Conservation (phyloP, 331 rosid genomes). For the Prunus yedoensis region DNA sequence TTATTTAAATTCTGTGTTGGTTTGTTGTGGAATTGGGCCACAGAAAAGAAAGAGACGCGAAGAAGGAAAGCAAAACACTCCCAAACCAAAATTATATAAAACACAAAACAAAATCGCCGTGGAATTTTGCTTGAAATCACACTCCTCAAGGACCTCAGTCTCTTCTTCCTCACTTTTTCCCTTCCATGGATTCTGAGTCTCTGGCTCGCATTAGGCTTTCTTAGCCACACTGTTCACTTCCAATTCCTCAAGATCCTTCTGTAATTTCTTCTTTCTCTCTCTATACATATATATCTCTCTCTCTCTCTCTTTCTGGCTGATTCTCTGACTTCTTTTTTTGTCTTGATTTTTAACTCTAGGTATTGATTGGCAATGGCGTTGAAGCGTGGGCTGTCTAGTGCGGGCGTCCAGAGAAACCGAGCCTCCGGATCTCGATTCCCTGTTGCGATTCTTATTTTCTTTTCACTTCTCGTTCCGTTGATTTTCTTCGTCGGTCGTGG, state of each 20-base stretch:
- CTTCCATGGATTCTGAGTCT: conserved; percentile 1
- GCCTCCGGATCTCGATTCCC: conserved; percentile 48
- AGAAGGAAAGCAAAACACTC: too few species aligned
- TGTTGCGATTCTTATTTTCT: conserved; percentile 37
- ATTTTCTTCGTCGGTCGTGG: conserved; percentile 57
- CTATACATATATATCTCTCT: neutral
- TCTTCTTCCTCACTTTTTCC: neutral
- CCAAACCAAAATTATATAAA: neutral
- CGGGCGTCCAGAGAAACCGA: conserved; percentile 33
- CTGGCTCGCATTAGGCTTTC: neutral
- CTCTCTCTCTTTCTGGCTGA: neutral
- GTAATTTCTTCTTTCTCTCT: neutral
- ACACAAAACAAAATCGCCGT: neutral
- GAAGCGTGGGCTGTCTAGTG: conserved; percentile 40
- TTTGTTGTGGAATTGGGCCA: neutral
- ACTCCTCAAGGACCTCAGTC: neutral
- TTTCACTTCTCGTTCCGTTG: conserved; percentile 46
- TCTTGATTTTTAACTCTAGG: conserved; percentile 24
- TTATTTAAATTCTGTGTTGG: too few species aligned
- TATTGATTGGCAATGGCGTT: conserved; percentile 57
- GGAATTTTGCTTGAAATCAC: neutral
- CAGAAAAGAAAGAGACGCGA: neutral
- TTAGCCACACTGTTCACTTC: neutral
- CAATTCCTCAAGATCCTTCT: neutral
- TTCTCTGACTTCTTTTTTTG: neutral